Base-by-base conservation (phyloP, 2,329 filamentous ascomycete genomes). In the Septoria linicola region DNA sequence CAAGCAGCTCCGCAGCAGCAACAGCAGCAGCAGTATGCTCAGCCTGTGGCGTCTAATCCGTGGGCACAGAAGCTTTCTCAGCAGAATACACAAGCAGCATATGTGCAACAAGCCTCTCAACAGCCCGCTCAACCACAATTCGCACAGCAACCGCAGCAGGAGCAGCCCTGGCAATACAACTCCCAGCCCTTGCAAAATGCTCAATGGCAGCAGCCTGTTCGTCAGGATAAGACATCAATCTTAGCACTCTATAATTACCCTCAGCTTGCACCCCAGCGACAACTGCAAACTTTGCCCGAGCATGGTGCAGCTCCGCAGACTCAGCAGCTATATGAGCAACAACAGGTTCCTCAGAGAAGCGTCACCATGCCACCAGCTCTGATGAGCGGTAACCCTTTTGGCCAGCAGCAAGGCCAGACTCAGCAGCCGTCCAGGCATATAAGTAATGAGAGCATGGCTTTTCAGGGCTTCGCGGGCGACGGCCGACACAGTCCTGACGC, bases 401-500 rank as follows among this genome's bases (percentile, higher is more conserved):
- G 48, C 19, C n/a, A 27, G 55, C 62, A 40, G 57, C 60, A 31
- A 57, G n/a, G n/a, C n/a, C 64, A 59, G 59, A 57, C 58, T 45
- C 58, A 58, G 42, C 55, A 47, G 56, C 21, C n/a, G 11, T 27
- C 44, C 0, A 62, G 80, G 63, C 70, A 81, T 72, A 68, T 72
- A 13, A 90, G 85, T 62, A 79, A 86, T 41, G 87, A 90, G 64
- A 90, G 87, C 67, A 81, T 88, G 67, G 74, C 76, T 53, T 78
- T 78, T 54, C 81, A 76, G 49, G 77, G 83, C 59, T 80, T 86
- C 34, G 76, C 82, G 68, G 81, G 81, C 49, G 79, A 62, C 61
- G 87, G 87, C 8, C 75, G 87, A 35, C 87, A 90, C 64, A 89
- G 86, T 61, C 87, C 87, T 3, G 87, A 91, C 69, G 87, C 87